A percentile compares a stretch with the other conserved stretches of the same genome.
These are phyloP conservation scores for Seiridium cupressi DNA, from an alignment of 2,329 filamentous ascomycete genomes.

Conservation along the genomic window DNA sequence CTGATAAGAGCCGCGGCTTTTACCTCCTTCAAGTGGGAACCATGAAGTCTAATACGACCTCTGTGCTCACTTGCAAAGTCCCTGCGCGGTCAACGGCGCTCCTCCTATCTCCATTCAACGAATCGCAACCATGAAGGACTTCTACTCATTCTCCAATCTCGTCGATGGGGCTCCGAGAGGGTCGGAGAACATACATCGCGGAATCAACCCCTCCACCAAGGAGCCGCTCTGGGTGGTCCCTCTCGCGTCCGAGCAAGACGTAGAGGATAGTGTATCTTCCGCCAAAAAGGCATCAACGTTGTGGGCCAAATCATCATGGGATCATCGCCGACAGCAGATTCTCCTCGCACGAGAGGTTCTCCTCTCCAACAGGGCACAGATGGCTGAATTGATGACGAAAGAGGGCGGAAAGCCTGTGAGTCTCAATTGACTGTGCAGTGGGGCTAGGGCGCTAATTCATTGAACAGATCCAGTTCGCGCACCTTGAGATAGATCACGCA, in stretches of 20 bases:
- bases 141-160: not conserved
- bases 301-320: constrained; percentile 1
- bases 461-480: not conserved
- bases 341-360: not conserved
- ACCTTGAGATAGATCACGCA: not conserved
- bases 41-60: too few relatives aligned
- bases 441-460: not conserved
- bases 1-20: too few relatives aligned
- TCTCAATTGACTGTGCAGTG: not conserved
- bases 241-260: not conserved
- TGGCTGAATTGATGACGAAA: constrained; percentile 10
- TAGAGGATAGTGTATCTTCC: not conserved
- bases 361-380: not conserved
- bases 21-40: too few relatives aligned
- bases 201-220: constrained; percentile 1
- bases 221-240: not conserved
- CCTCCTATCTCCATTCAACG: too few relatives aligned
- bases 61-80: too few relatives aligned
- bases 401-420: constrained; percentile 17
- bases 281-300: not conserved
- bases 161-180: not conserved
- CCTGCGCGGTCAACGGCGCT: too few relatives aligned
- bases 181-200: not conserved
- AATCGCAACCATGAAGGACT: not conserved
- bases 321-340: not conserved